These are phyloP conservation scores for Verticillium longisporum DNA, from an alignment of 2,329 filamentous ascomycete species.

Conservation along the genomic window DNA sequence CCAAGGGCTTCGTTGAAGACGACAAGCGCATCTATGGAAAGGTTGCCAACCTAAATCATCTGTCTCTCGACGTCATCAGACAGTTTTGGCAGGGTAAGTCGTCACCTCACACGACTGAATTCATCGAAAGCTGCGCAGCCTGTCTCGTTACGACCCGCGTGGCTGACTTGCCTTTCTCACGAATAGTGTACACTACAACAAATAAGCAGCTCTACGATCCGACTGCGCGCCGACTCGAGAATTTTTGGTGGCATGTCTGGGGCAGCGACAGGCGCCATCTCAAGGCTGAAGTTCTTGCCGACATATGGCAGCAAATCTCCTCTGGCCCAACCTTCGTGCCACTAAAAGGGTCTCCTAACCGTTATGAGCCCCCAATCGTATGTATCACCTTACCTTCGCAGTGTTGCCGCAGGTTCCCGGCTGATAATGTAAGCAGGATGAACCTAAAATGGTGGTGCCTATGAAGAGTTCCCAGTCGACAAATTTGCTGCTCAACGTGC, in stretches of 20 bases:
- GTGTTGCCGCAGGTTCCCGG: neutral
- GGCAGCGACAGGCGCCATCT: conserved; percentile 49
- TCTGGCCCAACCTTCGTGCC: conserved; percentile 51
- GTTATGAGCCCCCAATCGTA: conserved; percentile 46
- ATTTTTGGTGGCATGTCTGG: conserved; percentile 62
- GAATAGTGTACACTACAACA: conserved; percentile 52
- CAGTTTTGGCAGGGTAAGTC: conserved; percentile 12
- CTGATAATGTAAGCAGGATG: neutral
- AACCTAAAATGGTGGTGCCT: neutral
- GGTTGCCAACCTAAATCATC: conserved; percentile 9
- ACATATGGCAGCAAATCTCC: conserved; percentile 51
- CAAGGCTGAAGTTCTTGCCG: conserved; percentile 46
- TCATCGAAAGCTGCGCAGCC: neutral
- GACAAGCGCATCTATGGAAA: conserved; percentile 12
- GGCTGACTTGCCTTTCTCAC: neutral
- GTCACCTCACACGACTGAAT: neutral
- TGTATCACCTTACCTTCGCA: neutral
- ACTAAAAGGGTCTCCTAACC: conserved; percentile 43
- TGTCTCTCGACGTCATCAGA: conserved; percentile 10
- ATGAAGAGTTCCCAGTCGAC: neutral
- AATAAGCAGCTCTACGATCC: conserved; percentile 52
- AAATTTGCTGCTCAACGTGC: neutral
- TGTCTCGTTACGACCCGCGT: neutral
- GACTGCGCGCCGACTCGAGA: conserved; percentile 55
- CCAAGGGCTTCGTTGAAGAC: conserved; percentile 13